Conservation (phyloP, 768 basidiomycete genomes). For the Boletus sp. region DNA sequence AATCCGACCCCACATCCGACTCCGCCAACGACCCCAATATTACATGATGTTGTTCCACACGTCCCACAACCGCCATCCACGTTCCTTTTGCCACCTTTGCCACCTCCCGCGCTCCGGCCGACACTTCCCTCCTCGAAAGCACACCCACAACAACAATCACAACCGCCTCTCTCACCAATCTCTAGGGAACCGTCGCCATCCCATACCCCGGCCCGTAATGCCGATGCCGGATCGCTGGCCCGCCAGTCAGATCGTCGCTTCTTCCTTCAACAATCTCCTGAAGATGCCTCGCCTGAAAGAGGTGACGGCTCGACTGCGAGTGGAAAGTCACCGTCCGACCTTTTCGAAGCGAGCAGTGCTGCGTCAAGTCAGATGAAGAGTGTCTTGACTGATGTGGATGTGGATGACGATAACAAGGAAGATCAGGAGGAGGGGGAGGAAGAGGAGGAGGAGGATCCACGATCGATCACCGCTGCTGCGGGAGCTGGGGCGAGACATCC, state of each 20-base stretch:
- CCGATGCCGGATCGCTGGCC: conserved; percentile 27
- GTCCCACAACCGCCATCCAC: conserved; percentile 25
- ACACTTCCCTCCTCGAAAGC: background rate
- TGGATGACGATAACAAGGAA: conserved; percentile 14
- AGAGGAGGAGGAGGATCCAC: conserved; percentile 19
- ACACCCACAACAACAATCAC: conserved; percentile 15
- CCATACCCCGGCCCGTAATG: conserved; percentile 5
- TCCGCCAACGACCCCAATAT: conserved; percentile 65
- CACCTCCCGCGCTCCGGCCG: conserved; percentile 23
- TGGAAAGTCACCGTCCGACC: conserved; percentile 33
- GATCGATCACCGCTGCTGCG: conserved; percentile 13
- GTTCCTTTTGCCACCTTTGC: conserved; percentile 29
- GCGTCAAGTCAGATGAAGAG: conserved; percentile 32
- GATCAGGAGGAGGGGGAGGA: conserved; percentile 12
- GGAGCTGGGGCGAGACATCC: conserved; percentile 8
- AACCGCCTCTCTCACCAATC: conserved; percentile 12
- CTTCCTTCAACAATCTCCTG: conserved; percentile 45
- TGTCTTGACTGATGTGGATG: conserved; percentile 19
- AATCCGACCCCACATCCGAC: conserved; percentile 79
- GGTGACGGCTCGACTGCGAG: conserved; percentile 30
- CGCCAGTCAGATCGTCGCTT: conserved; percentile 41
- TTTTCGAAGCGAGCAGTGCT: conserved; percentile 34
- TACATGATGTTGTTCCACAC: conserved; percentile 25
- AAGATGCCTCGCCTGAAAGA: conserved; percentile 36
- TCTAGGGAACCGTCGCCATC: conserved; percentile 2